These are phyloP conservation scores for Astrothelium subdiscretum DNA, from an alignment of 495 filamentous ascomycete genomes.

Conservation along the genomic window DNA sequence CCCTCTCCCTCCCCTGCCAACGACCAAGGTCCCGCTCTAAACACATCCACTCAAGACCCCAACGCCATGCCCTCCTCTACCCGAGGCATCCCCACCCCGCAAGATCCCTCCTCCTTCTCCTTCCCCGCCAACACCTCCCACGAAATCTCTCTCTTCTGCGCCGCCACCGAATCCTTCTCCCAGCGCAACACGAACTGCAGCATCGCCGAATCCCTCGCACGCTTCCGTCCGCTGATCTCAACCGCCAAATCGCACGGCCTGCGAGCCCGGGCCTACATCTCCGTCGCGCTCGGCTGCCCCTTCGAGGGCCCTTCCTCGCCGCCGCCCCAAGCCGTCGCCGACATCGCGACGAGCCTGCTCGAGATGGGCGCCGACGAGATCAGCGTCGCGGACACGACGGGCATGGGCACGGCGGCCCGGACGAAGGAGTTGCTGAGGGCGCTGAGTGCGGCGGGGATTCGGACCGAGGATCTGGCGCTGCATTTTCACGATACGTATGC, in stretches of 20 bases:
- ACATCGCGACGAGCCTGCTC: conserved; percentile 68
- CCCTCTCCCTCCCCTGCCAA: conserved; percentile 23
- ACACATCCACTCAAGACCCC: conserved; percentile 31
- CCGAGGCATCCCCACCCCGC: not conserved
- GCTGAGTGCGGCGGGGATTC: conserved; percentile 62
- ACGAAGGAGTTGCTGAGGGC: conserved; percentile 60
- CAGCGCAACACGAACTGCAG: conserved; percentile 84
- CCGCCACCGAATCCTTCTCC: conserved; percentile 86
- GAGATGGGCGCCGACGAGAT: conserved; percentile 97
- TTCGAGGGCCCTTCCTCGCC: conserved; percentile 77
- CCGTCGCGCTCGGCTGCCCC: conserved; percentile 86
- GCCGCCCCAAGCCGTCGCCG: conserved; percentile 63
- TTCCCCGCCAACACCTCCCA: conserved; percentile 30
- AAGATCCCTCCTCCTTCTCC: conserved; percentile 15
- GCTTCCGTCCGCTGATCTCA: conserved; percentile 63
- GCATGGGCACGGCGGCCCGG: conserved; percentile 84
- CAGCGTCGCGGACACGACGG: conserved; percentile 86
- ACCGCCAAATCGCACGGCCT: conserved; percentile 59
- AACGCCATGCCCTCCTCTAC: conserved; percentile 30
- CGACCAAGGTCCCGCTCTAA: conserved; percentile 30
- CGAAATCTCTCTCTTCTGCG: conserved; percentile 84
- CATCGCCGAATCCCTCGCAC: conserved; percentile 66
- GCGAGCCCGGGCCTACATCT: conserved; percentile 84
- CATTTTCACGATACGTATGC: conserved; percentile 98
- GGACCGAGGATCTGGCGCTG: conserved; percentile 70